Evolutionary conservation across 495 filamentous ascomycete species (phyloP).

Genomic region (Tricharina praecox): DNA sequence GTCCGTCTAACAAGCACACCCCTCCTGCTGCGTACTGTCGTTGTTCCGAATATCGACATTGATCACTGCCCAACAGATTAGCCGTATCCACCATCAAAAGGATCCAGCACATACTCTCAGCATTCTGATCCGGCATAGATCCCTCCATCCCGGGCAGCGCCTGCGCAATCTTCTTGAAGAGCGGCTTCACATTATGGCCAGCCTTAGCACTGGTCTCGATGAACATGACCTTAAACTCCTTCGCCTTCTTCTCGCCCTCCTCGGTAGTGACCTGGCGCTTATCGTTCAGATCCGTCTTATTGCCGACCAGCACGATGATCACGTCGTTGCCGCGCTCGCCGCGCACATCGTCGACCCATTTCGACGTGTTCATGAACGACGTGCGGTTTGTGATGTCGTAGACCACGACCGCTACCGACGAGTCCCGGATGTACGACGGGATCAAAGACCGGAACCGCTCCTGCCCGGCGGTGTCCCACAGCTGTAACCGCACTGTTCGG

Average conservation of each 20-base stretch:
- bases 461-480: slow-evolving; percentile 97
- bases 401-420: slow-evolving; percentile 88
- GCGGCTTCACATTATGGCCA: slow-evolving; percentile 90
- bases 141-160: slow-evolving; percentile 96
- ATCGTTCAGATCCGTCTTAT: slow-evolving; percentile 96
- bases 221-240: slow-evolving; percentile 91
- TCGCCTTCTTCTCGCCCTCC: slow-evolving; percentile 96
- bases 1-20: slow-evolving; percentile 60
- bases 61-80: slow-evolving; percentile 71
- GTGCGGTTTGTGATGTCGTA: slow-evolving; percentile 87
- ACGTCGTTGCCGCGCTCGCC: slow-evolving; percentile 95
- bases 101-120: slow-evolving; percentile 38
- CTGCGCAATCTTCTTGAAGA: slow-evolving; percentile 94
- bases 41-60: slow-evolving; percentile 79
- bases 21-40: slow-evolving; percentile 53
- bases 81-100: neutral
- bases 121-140: slow-evolving; percentile 43
- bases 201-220: slow-evolving; percentile 98
- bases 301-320: slow-evolving; percentile 94
- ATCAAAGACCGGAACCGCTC: slow-evolving; percentile 94
- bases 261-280: slow-evolving; percentile 88
- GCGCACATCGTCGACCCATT: slow-evolving; percentile 98
- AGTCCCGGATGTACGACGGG: slow-evolving; percentile 95
- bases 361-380: slow-evolving; percentile 90
- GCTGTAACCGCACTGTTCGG: slow-evolving; percentile 85